phyloP scores from a whole-genome alignment of 106 monocot genomes.

The Platanthera zijinensis region DNA sequence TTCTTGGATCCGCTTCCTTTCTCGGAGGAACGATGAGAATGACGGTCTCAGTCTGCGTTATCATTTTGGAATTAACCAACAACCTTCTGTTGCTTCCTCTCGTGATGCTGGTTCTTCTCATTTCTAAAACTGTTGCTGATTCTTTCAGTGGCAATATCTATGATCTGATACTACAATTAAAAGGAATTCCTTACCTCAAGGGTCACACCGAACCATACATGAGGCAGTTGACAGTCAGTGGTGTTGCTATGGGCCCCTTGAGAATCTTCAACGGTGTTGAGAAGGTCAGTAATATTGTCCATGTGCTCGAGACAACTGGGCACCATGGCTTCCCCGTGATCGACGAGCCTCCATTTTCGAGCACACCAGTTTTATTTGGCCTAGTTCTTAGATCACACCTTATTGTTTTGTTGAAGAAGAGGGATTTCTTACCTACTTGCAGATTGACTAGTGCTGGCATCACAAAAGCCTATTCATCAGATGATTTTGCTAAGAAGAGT shows the following conservation, averaged over 20 bases:
- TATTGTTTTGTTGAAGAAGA: constrained; percentile 65
- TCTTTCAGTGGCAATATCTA: constrained; percentile 42
- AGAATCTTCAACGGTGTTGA: constrained; percentile 39
- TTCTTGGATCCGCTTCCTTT: constrained; percentile 72
- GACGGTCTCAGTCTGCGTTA: constrained; percentile 76
- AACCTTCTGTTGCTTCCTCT: constrained; percentile 79
- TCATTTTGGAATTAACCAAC: constrained; percentile 73
- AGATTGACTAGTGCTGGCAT: not conserved
- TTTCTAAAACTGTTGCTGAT: constrained; percentile 67
- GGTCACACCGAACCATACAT: constrained; percentile 29
- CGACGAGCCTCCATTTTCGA: constrained; percentile 38
- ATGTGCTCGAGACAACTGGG: constrained; percentile 35
- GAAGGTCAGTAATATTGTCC: constrained; percentile 44
- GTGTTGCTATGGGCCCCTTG: constrained; percentile 42
- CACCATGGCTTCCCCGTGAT: constrained; percentile 69
- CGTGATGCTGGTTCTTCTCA: constrained; percentile 85
- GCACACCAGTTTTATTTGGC: constrained; percentile 47
- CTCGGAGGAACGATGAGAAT: constrained; percentile 81
- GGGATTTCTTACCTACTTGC: constrained; percentile 23
- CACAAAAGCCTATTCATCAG: constrained; percentile 19
- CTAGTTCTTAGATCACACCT: constrained; percentile 67
- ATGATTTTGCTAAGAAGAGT: constrained; percentile 56
- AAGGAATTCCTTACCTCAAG: constrained; percentile 59
- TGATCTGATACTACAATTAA: constrained; percentile 37
- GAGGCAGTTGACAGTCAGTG: constrained; percentile 38